Evolutionary conservation across 2,329 filamentous ascomycete species (phyloP), one percentile per base, ranked within the genome.

Genomic region (Clonostachys chloroleuca): DNA sequence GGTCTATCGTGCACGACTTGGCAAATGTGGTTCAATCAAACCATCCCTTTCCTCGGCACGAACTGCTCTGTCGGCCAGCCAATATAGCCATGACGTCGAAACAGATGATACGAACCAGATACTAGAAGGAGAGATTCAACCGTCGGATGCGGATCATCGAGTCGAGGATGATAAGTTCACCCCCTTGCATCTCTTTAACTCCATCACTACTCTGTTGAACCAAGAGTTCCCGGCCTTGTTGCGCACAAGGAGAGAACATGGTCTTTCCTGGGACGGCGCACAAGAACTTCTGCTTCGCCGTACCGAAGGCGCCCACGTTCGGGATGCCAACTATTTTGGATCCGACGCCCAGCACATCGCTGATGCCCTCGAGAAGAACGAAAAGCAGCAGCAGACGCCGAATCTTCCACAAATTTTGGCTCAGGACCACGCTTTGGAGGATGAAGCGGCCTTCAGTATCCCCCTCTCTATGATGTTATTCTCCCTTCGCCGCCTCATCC

Each of bases 401-500:
- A 30, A 30, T 30, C 24, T 30, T 30, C 24, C 24, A 4, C 24
- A 10, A 3, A 30, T 40, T 17, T 30, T 66, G 42, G 49, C 53
- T 6, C 51, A 51, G 12, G 68, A 73, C 39, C 56, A 65, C 45
- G 49, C 65, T 1, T 44, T 52, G 9, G 54, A 51, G 13, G 56
- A 66, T 30, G 63, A 51, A 12, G 57, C 57, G 1, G 56, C 68
- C n/a, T 55, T 70, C 35, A 83, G 79, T 42, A 65, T 83, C 34
- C 76, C 78, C 2, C 63, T 85, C 30, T 54, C 80, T 33, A 74
- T 77, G 2, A 88, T 89, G 75, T 86, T 95, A 53, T 94, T 92
- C 54, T 75, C 83, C 0, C 70, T 95, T 30, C 83, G 85, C 2
- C 87, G 91, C 56, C 82, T 96, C 50, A 78, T 87, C 9, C 84